phyloP scores from a whole-genome alignment of 2,329 filamentous ascomycete genomes.

The Fusarium sp. region DNA sequence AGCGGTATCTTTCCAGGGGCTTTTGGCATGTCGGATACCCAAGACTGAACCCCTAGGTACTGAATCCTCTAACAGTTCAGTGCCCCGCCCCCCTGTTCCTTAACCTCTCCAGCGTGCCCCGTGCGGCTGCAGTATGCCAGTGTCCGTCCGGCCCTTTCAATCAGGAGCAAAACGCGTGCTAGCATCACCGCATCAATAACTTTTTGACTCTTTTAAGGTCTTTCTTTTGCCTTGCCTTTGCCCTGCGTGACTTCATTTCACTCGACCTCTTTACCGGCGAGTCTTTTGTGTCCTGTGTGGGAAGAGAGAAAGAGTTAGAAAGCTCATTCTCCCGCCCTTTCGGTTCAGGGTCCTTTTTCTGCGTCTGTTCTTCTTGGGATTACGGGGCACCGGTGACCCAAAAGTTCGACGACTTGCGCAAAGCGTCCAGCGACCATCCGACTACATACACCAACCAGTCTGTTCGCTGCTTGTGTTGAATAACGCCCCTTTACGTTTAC shows the following conservation, averaged over 20 bases:
- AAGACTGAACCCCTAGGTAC: slow-evolving; percentile 36
- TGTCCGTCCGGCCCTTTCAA: slow-evolving; percentile 47
- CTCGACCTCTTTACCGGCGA: slow-evolving; percentile 47
- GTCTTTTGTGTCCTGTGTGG: slow-evolving; percentile 32
- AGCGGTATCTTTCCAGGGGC: slow-evolving; percentile 18
- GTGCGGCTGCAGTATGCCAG: slow-evolving; percentile 48
- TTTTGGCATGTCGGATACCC: slow-evolving; percentile 14
- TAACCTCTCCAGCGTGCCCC: slow-evolving; percentile 42
- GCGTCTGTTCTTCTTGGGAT: slow-evolving; percentile 33
- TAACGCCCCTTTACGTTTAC: slow-evolving; percentile 28
- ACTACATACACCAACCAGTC: slow-evolving; percentile 21
- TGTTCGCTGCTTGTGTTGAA: slow-evolving; percentile 31
- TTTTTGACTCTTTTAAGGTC: slow-evolving; percentile 43
- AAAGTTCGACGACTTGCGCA: slow-evolving; percentile 41
- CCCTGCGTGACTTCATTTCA: slow-evolving; percentile 39
- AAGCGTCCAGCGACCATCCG: slow-evolving; percentile 29
- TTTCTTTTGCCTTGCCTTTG: slow-evolving; percentile 44
- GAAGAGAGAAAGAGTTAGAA: slow-evolving; percentile 33
- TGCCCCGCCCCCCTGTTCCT: slow-evolving; percentile 45
- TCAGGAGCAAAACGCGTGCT: slow-evolving; percentile 53
- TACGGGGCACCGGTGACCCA: slow-evolving; percentile 39
- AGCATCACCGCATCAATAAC: slow-evolving; percentile 50
- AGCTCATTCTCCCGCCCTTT: slow-evolving; percentile 33
- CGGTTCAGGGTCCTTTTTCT: slow-evolving; percentile 39
- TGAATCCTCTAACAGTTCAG: slow-evolving; percentile 26